These are phyloP conservation scores for Penicillium parvum DNA, from an alignment of 495 filamentous ascomycete genomes.

Conservation along the genomic window DNA sequence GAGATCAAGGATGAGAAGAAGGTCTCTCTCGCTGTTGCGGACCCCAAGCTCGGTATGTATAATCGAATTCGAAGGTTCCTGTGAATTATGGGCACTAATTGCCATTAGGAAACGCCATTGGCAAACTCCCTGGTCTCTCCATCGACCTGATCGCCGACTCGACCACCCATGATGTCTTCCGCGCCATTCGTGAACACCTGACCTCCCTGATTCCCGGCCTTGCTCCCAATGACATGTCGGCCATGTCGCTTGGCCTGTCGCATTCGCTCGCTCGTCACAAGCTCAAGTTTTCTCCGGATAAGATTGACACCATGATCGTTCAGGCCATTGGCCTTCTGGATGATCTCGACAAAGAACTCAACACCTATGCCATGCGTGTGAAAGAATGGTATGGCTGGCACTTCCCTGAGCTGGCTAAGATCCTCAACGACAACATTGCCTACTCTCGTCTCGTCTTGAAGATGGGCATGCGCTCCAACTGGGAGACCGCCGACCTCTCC, in stretches of 20 bases:
- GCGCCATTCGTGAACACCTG: conserved; percentile 86
- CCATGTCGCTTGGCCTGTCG: conserved; percentile 92
- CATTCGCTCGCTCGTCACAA: conserved; percentile 98
- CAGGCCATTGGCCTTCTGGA: conserved; percentile 92
- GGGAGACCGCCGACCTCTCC: conserved; percentile 69
- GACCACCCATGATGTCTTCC: conserved; percentile 79
- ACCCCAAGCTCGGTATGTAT: conserved; percentile 81
- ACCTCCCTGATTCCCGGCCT: conserved; percentile 88
- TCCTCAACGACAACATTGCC: conserved; percentile 96
- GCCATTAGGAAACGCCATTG: conserved; percentile 68
- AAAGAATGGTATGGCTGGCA: conserved; percentile 99
- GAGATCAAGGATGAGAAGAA: conserved; percentile 97
- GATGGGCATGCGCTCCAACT: conserved; percentile 82
- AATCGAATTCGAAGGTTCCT: not conserved
- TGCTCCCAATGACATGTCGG: conserved; percentile 74
- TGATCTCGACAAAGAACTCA: conserved; percentile 97
- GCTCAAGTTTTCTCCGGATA: conserved; percentile 97
- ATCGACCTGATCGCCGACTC: conserved; percentile 86
- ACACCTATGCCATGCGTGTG: conserved; percentile 97
- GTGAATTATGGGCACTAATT: conserved; percentile 10
- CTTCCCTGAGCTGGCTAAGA: conserved; percentile 95
- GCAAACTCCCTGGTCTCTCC: conserved; percentile 81
- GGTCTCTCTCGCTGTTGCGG: conserved; percentile 87
- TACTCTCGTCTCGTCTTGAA: conserved; percentile 81
- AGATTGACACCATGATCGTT: conserved; percentile 99